Percentiles rank a stretch among this genome's conserved stretches.
These are phyloP conservation scores for Talaromyces proteolyticus DNA, from an alignment of 495 filamentous ascomycete species.

Conservation along the genomic window DNA sequence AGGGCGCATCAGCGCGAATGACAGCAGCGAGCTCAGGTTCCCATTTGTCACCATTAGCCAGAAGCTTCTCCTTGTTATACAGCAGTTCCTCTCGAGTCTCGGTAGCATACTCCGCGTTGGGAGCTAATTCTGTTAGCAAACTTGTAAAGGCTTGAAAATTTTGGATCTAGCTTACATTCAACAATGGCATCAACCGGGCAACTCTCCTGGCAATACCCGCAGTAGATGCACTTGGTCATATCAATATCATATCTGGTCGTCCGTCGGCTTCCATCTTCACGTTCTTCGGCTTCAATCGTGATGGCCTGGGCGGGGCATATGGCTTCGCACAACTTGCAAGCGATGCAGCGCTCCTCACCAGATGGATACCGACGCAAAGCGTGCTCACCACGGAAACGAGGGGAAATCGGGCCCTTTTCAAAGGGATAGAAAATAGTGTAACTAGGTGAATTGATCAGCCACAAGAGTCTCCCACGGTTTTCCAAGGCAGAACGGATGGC, in stretches of 20 bases:
- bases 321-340: conserved; percentile 98
- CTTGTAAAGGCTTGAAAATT: background rate
- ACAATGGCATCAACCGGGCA: conserved; percentile 99
- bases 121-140: conserved; percentile 35
- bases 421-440: conserved; percentile 99
- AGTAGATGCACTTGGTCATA: conserved; percentile 99
- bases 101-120: conserved; percentile 96
- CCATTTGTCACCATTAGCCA: conserved; percentile 94
- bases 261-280: conserved; percentile 86
- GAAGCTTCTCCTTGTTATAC: conserved; percentile 97
- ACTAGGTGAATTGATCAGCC: conserved; percentile 33
- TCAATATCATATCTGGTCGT: conserved; percentile 99
- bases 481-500: background rate
- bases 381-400: conserved; percentile 95
- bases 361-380: conserved; percentile 92
- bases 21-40: conserved; percentile 92
- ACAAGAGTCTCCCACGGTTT: conserved; percentile 5
- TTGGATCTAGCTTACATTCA: conserved; percentile 57
- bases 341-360: conserved; percentile 97
- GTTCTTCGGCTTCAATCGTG: conserved; percentile 97
- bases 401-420: conserved; percentile 97
- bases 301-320: conserved; percentile 96
- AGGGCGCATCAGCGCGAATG: conserved; percentile 82
- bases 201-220: conserved; percentile 97
- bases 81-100: conserved; percentile 95